A percentile compares a stretch with the other conserved stretches of the same genome.
These are phyloP conservation scores for Paracorniculantispora psalliotae DNA, from an alignment of 2,329 filamentous ascomycete genomes.

Conservation along the genomic window DNA sequence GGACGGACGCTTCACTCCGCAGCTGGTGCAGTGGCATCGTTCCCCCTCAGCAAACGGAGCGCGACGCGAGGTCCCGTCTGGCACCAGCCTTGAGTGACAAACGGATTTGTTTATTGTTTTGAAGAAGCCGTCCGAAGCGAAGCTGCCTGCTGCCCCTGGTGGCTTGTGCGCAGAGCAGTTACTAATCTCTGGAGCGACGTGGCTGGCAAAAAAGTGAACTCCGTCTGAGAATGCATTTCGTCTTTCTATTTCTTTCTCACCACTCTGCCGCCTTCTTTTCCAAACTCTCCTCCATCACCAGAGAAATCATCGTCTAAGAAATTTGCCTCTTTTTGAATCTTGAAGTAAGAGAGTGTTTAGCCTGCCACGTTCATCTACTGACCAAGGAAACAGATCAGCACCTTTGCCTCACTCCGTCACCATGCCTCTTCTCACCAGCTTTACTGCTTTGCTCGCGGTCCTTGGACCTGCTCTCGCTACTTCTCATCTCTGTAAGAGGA, in stretches of 20 bases:
- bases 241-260: not conserved
- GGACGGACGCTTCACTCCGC: not conserved
- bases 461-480: not conserved
- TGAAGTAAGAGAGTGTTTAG: not conserved
- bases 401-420: not conserved
- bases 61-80: not conserved
- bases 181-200: not conserved
- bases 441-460: slow-evolving; percentile 7
- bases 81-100: not conserved
- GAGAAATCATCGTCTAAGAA: not conserved
- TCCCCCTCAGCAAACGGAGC: not conserved
- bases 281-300: not conserved
- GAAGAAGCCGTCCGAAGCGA: not conserved
- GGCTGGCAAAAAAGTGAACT: not conserved
- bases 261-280: not conserved
- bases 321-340: no score
- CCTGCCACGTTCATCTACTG: not conserved
- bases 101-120: slow-evolving; percentile 10
- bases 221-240: not conserved
- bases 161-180: slow-evolving; percentile 2
- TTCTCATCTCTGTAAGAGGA: slow-evolving; percentile 4
- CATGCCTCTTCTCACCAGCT: slow-evolving; percentile 5
- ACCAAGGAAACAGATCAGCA: not conserved
- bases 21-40: not conserved
- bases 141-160: not conserved